Percentiles rank a stretch among this genome's conserved stretches.
Evolutionary conservation across 2,329 filamentous ascomycete species (phyloP).

Genomic region (Cladophialophora psammophila): DNA sequence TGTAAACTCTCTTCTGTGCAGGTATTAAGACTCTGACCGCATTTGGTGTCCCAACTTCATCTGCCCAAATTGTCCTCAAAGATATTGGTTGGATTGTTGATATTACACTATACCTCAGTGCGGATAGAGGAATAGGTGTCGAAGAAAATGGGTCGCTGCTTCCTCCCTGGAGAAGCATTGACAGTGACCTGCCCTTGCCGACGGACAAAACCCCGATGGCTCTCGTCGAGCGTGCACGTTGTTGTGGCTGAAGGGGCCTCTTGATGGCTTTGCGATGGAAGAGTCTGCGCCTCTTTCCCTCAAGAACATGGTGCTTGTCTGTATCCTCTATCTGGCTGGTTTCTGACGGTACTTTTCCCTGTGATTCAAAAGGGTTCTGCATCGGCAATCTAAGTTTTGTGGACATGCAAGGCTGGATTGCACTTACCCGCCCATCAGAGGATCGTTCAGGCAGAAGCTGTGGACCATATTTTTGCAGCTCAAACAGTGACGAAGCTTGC

Average conservation of each 20-base stretch:
- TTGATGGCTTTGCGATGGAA: not conserved
- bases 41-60: not conserved
- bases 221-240: not conserved
- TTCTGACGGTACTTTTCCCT: not conserved
- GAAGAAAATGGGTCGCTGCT: constrained; percentile 5
- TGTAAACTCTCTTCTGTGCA: constrained; percentile 1
- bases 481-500: not conserved
- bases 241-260: not conserved
- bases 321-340: not conserved
- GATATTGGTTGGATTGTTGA: constrained; percentile 4
- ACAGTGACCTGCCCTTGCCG: not conserved
- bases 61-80: constrained; percentile 5
- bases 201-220: no score
- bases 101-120: not conserved
- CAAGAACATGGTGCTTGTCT: not conserved
- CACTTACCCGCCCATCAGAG: not conserved
- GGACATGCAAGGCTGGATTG: not conserved
- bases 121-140: not conserved
- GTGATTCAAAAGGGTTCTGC: not conserved
- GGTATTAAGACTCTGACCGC: not conserved
- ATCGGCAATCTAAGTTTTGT: not conserved
- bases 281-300: not conserved
- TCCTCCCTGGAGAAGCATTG: constrained; percentile 1
- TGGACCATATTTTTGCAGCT: not conserved
- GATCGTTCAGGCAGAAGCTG: not conserved